phyloP scores from a whole-genome alignment of 352 stramenopile species.

The Globisporangium irregulare region DNA sequence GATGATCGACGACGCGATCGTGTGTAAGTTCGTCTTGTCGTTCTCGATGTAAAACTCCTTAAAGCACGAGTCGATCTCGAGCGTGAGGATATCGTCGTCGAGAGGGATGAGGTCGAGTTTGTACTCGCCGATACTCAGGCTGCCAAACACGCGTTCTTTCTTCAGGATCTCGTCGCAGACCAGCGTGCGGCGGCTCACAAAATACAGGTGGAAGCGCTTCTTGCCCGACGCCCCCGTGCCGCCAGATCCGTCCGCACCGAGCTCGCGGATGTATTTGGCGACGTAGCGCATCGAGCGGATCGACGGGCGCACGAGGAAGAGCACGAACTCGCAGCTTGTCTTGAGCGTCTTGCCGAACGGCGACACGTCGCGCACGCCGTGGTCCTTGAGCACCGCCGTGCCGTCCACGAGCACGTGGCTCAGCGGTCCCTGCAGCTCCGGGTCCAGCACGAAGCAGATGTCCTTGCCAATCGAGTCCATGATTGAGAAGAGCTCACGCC shows the following conservation, averaged over 20 bases:
- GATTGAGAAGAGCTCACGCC: constrained; percentile 82
- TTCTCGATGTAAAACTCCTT: constrained; percentile 86
- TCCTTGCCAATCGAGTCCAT: constrained; percentile 84
- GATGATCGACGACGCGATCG: constrained; percentile 84
- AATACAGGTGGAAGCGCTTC: constrained; percentile 88
- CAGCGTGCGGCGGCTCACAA: constrained; percentile 88
- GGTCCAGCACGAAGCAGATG: constrained; percentile 86
- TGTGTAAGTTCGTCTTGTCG: constrained; percentile 88
- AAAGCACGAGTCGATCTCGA: constrained; percentile 90
- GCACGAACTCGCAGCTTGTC: constrained; percentile 80
- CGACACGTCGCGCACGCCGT: constrained; percentile 84
- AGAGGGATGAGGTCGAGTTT: constrained; percentile 95
- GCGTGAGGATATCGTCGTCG: constrained; percentile 93
- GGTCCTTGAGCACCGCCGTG: constrained; percentile 79
- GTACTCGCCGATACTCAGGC: constrained; percentile 86
- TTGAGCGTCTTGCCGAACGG: constrained; percentile 79
- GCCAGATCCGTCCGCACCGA: constrained; percentile 32
- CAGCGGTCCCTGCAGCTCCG: constrained; percentile 74
- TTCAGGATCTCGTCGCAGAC: constrained; percentile 91
- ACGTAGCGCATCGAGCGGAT: constrained; percentile 77
- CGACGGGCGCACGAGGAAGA: constrained; percentile 87
- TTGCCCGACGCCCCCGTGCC: constrained; percentile 26
- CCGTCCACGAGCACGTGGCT: constrained; percentile 87
- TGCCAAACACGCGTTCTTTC: constrained; percentile 87
- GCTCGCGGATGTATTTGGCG: constrained; percentile 70